A percentile compares a stretch with the other conserved stretches of the same genome.
These are phyloP conservation scores for Canariomyces notabilis DNA, from an alignment of 2,329 filamentous ascomycete species.

Conservation along the genomic window DNA sequence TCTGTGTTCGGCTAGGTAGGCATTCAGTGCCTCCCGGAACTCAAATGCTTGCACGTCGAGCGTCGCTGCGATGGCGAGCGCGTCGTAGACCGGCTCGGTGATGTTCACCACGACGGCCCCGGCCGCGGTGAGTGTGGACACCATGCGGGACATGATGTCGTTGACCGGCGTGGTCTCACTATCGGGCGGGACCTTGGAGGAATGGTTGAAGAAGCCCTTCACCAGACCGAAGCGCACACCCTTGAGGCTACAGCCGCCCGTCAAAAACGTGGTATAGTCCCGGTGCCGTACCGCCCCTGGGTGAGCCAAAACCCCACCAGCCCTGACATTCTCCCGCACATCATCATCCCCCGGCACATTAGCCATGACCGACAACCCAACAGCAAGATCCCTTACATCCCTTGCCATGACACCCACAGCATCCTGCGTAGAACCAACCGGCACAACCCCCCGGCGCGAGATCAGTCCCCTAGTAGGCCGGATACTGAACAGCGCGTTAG, in stretches of 20 bases:
- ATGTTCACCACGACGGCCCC: conserved; percentile 50
- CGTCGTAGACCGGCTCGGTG: conserved; percentile 45
- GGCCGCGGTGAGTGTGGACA: conserved; percentile 39
- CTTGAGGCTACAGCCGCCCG: conserved; percentile 22
- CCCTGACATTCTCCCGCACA: conserved; percentile 46
- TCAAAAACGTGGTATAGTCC: conserved; percentile 43
- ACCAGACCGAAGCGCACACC: conserved; percentile 32
- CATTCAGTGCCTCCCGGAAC: conserved; percentile 50
- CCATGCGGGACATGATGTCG: conserved; percentile 42
- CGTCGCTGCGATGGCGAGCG: conserved; percentile 42
- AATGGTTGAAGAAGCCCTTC: conserved; percentile 55
- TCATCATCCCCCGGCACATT: conserved; percentile 48
- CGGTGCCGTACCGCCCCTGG: conserved; percentile 32
- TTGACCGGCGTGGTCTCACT: conserved; percentile 57
- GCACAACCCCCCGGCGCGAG: conserved; percentile 46
- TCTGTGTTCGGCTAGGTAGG: conserved; percentile 46
- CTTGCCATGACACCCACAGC: conserved; percentile 50
- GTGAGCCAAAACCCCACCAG: conserved; percentile 44
- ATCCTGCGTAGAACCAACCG: conserved; percentile 54
- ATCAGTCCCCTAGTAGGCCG: conserved; percentile 52
- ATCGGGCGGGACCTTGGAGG: conserved; percentile 39
- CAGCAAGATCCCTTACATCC: conserved; percentile 45
- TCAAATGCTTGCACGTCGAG: conserved; percentile 60
- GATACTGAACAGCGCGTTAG: conserved; percentile 55
- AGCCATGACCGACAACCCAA: conserved; percentile 49